Evolutionary conservation across 2,329 filamentous ascomycete species (phyloP), one percentile per base, ranked within the genome.

Genomic region (Stemphylium lycopersici): DNA sequence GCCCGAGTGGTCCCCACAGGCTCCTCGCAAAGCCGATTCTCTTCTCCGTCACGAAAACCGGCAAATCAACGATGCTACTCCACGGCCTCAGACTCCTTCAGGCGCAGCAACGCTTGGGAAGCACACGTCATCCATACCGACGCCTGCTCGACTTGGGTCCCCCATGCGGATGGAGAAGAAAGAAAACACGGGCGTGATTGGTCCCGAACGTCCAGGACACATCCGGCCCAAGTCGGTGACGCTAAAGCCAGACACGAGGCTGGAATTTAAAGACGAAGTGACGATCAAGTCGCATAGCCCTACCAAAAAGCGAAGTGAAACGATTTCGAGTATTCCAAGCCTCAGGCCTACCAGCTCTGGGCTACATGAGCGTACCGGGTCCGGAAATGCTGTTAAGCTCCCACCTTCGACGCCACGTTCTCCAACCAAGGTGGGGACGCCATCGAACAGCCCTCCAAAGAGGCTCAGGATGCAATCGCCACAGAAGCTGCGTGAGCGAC

Each of bases 401-500:
- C 86, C 89, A 10, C 81, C 77, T 10, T 62, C 69, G 1, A 68
- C 65, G 12, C 63, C 63, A 20, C 69, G 70, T n/a, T 70, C 67
- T 47, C 67, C 63, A 20, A 68, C 59, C 53, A 72, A 75, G 48
- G 13, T 61, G 16, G 52, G 56, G 18, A 52, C 60, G 6, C 55
- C 64, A 8, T 55, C 61, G 6, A 53, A 51, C 24, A 64, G 53
- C 31, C 63, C 63, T 6, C 63, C 69, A 2, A 72, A 68, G 45
- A 68, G 66, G 45, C 66, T 77, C 6, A 67, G 69, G 26, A 82
- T 87, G 80, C 85, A 87, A 65, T 86, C 82, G 33, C 84, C 85
- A 3, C 84, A 86, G 62, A 87, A 87, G 75, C 78, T 87, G 38
- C 89, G 93, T 15, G 93, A 97, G 77, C 88, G 93, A 31, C 81